phyloP scores from a whole-genome alignment of 331 rosid genomes.

The Dryas integrifolia region DNA sequence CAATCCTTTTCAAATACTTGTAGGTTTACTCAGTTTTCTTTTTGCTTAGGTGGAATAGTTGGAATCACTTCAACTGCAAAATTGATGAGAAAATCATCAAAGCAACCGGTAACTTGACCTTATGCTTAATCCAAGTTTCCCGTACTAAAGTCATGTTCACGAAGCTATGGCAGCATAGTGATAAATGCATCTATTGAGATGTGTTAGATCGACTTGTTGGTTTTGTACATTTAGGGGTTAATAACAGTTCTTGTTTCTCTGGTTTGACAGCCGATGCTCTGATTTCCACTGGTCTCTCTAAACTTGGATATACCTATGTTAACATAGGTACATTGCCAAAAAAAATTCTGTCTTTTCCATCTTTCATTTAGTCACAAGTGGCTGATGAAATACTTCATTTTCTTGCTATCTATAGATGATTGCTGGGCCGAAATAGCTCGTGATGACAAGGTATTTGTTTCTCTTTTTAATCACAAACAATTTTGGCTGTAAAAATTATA shows the following conservation, averaged over 20 bases:
- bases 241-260: constrained; percentile 4
- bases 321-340: constrained; percentile 62
- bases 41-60: constrained; percentile 82
- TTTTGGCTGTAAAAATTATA: neutral
- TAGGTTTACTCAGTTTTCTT: constrained; percentile 9
- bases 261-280: constrained; percentile 78
- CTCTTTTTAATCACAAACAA: neutral
- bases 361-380: neutral
- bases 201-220: no score
- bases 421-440: constrained; percentile 96
- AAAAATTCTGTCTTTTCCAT: neutral
- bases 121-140: neutral
- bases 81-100: constrained; percentile 64
- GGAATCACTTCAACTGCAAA: constrained; percentile 81
- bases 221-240: constrained; percentile 10
- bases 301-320: constrained; percentile 83
- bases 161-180: neutral
- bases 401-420: constrained; percentile 52
- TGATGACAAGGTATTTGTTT: constrained; percentile 46
- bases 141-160: neutral
- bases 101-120: constrained; percentile 57
- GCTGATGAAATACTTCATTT: constrained; percentile 8
- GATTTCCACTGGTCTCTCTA: constrained; percentile 76
- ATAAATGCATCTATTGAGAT: neutral
- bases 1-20: neutral